These are phyloP conservation scores for Chloris gayana DNA, from an alignment of 176 grass and related monocot species.

Conservation along the genomic window DNA sequence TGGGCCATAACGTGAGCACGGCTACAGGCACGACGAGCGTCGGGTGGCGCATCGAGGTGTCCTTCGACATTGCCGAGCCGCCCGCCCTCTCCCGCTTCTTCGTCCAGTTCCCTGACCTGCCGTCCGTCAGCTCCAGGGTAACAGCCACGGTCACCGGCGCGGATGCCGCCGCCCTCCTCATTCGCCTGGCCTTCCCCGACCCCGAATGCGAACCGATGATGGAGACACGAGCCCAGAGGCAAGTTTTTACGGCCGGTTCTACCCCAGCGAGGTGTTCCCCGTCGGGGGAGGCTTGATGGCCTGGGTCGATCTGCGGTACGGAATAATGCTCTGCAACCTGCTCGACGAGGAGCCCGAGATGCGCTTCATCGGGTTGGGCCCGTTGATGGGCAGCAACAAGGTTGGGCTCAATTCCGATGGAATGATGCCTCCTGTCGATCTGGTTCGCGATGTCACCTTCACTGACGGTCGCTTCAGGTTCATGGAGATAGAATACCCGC, in stretches of 20 bases:
- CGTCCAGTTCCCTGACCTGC: background rate
- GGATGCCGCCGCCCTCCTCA: background rate
- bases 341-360: background rate
- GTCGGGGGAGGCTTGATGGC: background rate
- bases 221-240: too few species aligned
- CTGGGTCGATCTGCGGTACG: background rate
- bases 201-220: background rate
- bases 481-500: background rate
- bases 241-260: background rate
- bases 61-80: background rate
- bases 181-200: background rate
- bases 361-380: background rate
- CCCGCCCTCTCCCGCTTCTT: background rate
- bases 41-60: background rate
- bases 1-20: background rate
- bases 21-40: background rate
- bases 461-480: background rate
- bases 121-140: background rate
- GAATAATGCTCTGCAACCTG: background rate
- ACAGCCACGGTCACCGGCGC: background rate
- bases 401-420: background rate
- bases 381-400: background rate
- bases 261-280: background rate
- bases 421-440: background rate
- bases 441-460: background rate